These are phyloP conservation scores for Colletotrichum scovillei DNA, from an alignment of 2,329 filamentous ascomycete species.

Conservation along the genomic window DNA sequence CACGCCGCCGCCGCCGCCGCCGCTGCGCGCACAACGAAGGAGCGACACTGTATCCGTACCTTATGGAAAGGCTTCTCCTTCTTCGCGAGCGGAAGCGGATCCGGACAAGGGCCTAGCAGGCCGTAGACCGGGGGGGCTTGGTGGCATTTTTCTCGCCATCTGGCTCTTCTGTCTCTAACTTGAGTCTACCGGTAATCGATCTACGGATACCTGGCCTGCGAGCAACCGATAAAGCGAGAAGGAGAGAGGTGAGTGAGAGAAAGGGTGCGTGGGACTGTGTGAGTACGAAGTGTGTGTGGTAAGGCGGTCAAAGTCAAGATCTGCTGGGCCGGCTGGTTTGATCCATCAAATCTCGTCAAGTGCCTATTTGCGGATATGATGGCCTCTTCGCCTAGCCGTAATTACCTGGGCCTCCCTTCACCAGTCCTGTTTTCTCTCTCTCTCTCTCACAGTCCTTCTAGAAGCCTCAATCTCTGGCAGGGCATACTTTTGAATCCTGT, in stretches of 20 bases:
- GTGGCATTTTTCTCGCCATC: not conserved
- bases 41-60: not conserved
- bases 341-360: constrained; percentile 35
- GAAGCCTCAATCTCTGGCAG: constrained; percentile 7
- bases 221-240: not conserved
- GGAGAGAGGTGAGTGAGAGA: not conserved
- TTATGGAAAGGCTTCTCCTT: not conserved
- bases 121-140: not conserved
- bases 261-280: not conserved
- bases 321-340: constrained; percentile 15
- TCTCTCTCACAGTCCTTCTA: not conserved
- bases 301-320: constrained; percentile 25
- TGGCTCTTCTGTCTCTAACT: not conserved
- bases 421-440: constrained; percentile 1
- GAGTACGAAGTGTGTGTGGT: too few species aligned
- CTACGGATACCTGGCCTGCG: too few species aligned
- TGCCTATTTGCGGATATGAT: constrained; percentile 35
- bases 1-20: constrained; percentile 4
- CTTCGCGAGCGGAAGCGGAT: not conserved
- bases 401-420: constrained; percentile 17
- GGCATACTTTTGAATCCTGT: not conserved
- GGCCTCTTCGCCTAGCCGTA: constrained; percentile 21
- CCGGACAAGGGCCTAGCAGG: constrained; percentile 1
- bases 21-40: not conserved
- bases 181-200: too few species aligned